Evolutionary conservation across 306 rosid species (phyloP).

Genomic region (Phaseolus lunatus): DNA sequence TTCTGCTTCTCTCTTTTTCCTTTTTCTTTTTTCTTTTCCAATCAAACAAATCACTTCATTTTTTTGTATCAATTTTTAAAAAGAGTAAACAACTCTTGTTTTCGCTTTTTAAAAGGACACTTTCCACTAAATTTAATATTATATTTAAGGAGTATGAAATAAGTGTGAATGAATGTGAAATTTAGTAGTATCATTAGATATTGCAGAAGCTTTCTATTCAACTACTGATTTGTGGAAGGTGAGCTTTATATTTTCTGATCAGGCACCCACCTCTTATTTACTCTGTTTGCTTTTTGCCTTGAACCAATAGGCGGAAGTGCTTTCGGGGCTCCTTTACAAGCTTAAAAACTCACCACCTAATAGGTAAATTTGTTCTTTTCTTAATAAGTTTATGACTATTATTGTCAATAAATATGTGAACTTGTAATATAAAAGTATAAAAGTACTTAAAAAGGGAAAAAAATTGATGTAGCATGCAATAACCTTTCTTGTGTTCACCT

Average conservation of each 20-base stretch:
- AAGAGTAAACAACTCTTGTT: not conserved
- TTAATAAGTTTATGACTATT: constrained; percentile 17
- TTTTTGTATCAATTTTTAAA: not conserved
- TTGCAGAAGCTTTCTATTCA: not conserved
- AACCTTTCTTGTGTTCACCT: not conserved
- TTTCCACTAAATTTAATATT: not conserved
- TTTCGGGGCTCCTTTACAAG: constrained; percentile 76
- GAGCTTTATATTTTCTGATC: constrained; percentile 14
- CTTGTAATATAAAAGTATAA: not conserved
- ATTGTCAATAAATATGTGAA: not conserved
- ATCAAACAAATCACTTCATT: not conserved
- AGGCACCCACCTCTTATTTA: not conserved
- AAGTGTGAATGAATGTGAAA: not conserved
- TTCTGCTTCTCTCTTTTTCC: constrained; percentile 9
- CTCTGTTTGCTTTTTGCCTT: constrained; percentile 15
- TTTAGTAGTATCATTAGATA: not conserved
- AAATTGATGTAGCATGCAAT: not conserved
- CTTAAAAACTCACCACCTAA: constrained; percentile 72
- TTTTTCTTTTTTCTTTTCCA: not conserved
- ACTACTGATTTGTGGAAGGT: not conserved
- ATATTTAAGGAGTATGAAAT: not conserved
- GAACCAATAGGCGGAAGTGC: constrained; percentile 78
- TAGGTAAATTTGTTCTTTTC: constrained; percentile 54
- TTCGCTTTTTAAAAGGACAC: not conserved
- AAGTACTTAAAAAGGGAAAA: not conserved